phyloP scores from a whole-genome alignment of 805 yeast species.

The Helenozyma rhizophorensis region DNA sequence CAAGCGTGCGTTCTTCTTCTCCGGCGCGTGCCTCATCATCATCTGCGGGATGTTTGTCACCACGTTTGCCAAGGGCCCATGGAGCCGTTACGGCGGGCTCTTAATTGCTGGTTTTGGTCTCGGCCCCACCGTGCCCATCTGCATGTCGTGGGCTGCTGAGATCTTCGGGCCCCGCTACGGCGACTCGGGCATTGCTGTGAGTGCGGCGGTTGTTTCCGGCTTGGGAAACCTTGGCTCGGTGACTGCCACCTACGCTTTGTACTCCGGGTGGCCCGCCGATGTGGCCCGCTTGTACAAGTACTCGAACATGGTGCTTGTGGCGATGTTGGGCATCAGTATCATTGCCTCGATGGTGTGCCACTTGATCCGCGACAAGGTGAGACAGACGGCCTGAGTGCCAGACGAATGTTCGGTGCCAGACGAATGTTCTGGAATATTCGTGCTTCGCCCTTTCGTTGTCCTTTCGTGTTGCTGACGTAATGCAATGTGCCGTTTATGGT shows the following conservation, averaged over 20 bases:
- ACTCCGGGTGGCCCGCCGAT: conserved; percentile 86
- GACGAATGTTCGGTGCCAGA: no score
- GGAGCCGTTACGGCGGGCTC: conserved; percentile 79
- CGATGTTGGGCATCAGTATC: conserved; percentile 72
- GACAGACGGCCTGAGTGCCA: conserved; percentile 10
- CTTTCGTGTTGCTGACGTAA: no score
- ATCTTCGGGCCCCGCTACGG: conserved; percentile 69
- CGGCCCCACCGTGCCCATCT: conserved; percentile 87
- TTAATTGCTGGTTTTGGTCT: conserved; percentile 81
- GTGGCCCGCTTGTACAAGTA: conserved; percentile 53
- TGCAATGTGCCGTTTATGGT: no score
- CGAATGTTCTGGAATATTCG: no score
- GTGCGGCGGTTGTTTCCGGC: conserved; percentile 80
- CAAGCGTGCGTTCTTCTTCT: conserved; percentile 59
- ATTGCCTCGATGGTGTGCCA: conserved; percentile 37
- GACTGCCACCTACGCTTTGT: conserved; percentile 79
- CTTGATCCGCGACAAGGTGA: conserved; percentile 25
- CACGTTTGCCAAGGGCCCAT: conserved; percentile 66
- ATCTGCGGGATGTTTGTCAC: conserved; percentile 72
- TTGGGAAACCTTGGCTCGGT: conserved; percentile 86
- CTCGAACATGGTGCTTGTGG: conserved; percentile 80
- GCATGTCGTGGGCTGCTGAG: conserved; percentile 80
- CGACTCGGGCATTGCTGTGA: conserved; percentile 79
- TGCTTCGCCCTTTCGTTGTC: no score
- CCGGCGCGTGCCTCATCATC: conserved; percentile 58